Base-by-base conservation (phyloP, 306 rosid genomes). In the Medicago lupulina region DNA sequence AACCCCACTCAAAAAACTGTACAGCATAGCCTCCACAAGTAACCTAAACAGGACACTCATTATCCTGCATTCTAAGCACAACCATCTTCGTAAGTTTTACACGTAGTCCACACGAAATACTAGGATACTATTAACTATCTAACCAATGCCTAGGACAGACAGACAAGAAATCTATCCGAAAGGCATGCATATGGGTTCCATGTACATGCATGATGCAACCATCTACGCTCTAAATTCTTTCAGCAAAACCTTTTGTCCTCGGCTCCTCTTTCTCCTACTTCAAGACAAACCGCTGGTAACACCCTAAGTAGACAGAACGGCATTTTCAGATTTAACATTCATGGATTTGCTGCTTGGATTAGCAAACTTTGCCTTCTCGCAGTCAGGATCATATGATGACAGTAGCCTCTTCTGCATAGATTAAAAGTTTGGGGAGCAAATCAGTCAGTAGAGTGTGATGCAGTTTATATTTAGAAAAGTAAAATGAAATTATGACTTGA, bases 351-450 rank as follows among this genome's bases (percentile, higher is more conserved):
- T 71, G 61, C 9, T 49, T 18, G 58, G 40, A 55, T 68, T 73
- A 64, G 67, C 82, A 5, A 82, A 71, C 85, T 81, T 89, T 14
- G 70, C 67, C 83, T 77, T 85, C 79, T 80, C 86, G 2, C 74
- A 13, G 73, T 77, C 78, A 7, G 75, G 71, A 47, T 74, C 87
- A 70, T 95, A 81, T 2, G 89, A 82, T 4, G 91, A 89, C 77
- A 92, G 82, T 58, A 90, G 40, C 87, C 12, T 89, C 80, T 77
- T 90, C 97, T 95, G 96, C 61, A 70, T 63, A 21, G 38, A 54
- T 71, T 54, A 31, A 74, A 73, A 10, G 41, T 39, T 57, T 18
- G 19, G 43, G 25, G 43, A 44, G 31, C 44, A 13, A 46, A 71
- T 16, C 11, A 23, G 43, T 74, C 36, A 74, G 53, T 57, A 41